These are phyloP conservation scores for Sporopachydermia quercuum DNA, from an alignment of 805 yeast species.

Conservation along the genomic window DNA sequence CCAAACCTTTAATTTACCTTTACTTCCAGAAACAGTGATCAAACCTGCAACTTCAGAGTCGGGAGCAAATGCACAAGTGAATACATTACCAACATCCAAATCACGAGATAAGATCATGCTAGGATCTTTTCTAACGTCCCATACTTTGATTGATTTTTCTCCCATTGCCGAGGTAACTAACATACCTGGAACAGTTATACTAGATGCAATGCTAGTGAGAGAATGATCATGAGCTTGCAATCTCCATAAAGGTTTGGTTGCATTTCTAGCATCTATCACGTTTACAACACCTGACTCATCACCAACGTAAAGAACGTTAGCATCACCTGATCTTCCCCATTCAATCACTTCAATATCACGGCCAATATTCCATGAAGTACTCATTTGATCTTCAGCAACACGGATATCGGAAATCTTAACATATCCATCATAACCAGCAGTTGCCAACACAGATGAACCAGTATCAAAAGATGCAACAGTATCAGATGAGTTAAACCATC, in stretches of 20 bases:
- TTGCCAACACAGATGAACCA: constrained; percentile 54
- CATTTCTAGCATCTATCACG: constrained; percentile 71
- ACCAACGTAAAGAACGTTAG: constrained; percentile 57
- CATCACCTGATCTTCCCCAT: constrained; percentile 45
- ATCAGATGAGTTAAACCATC: constrained; percentile 55
- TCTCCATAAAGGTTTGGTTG: constrained; percentile 72
- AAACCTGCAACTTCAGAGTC: constrained; percentile 80
- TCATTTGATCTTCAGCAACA: constrained; percentile 37
- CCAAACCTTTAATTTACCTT: constrained; percentile 80
- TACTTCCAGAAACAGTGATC: constrained; percentile 76
- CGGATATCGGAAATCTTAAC: constrained; percentile 79
- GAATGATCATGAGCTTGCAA: constrained; percentile 96
- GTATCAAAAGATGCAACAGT: constrained; percentile 17
- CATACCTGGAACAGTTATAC: constrained; percentile 52
- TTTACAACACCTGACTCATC: constrained; percentile 85
- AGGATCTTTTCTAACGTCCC: constrained; percentile 69
- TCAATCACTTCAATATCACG: constrained; percentile 77
- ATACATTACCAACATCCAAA: constrained; percentile 87
- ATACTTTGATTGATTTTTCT: constrained; percentile 71
- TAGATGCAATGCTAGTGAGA: constrained; percentile 66
- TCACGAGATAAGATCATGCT: constrained; percentile 84
- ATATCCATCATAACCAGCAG: constrained; percentile 89
- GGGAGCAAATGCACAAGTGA: constrained; percentile 69
- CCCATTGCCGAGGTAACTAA: constrained; percentile 83
- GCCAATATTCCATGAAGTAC: constrained; percentile 30